Evolutionary conservation across 768 basidiomycete species (phyloP).

Genomic region (Mycena filopes): DNA sequence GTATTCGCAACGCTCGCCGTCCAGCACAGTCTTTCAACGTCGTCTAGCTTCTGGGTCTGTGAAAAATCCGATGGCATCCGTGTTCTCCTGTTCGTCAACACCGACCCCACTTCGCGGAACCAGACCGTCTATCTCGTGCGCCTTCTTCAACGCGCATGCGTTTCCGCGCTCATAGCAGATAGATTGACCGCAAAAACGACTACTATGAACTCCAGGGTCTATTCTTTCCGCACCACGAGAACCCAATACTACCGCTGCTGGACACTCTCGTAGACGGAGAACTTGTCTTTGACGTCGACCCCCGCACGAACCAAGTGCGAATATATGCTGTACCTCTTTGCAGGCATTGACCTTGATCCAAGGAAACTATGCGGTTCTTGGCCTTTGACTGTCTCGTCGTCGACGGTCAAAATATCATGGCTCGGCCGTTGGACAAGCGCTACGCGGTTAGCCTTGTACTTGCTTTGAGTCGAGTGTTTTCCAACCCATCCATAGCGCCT

Average conservation of each 20-base stretch:
- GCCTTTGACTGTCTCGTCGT: conserved; percentile 95
- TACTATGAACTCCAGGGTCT: conserved; percentile 82
- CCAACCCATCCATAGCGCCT: conserved; percentile 65
- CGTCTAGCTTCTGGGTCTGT: conserved; percentile 94
- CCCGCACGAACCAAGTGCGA: conserved; percentile 72
- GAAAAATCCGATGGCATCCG: conserved; percentile 98
- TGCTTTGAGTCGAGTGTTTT: background rate
- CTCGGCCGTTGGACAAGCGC: conserved; percentile 81
- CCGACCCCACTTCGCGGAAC: conserved; percentile 59
- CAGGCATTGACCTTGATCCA: background rate
- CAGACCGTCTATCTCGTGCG: conserved; percentile 83
- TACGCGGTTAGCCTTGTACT: conserved; percentile 77
- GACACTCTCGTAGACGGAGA: conserved; percentile 94
- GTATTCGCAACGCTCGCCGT: conserved; percentile 35
- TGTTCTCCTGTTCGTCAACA: conserved; percentile 83
- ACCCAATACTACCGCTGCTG: conserved; percentile 70
- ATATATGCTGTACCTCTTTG: conserved; percentile 5
- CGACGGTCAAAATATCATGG: conserved; percentile 89
- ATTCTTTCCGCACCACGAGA: conserved; percentile 91
- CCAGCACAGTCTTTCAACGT: conserved; percentile 11
- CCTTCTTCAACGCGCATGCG: conserved; percentile 20
- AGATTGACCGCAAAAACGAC: conserved; percentile 96
- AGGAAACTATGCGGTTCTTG: conserved; percentile 83
- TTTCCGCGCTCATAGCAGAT: conserved; percentile 20
- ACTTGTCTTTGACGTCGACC: conserved; percentile 91